phyloP scores from a whole-genome alignment of 129 eudicot species.

The Lactuca sativa region DNA sequence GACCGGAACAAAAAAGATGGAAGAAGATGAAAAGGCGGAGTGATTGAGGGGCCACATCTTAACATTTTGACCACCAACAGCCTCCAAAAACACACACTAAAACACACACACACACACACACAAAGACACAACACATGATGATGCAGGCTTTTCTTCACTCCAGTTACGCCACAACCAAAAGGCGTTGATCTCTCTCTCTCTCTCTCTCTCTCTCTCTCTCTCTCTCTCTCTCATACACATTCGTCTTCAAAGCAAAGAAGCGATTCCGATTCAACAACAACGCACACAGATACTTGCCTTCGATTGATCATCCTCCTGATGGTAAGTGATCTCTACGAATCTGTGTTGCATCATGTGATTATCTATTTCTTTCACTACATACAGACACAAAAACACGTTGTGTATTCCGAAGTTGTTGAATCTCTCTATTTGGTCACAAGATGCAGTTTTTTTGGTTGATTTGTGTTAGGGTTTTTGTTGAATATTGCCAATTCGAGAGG shows the following conservation, averaged over 20 bases:
- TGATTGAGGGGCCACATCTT: slow-evolving; percentile 30
- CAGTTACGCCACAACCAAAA: slow-evolving; percentile 25
- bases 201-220: background rate
- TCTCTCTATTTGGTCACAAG: slow-evolving; percentile 2
- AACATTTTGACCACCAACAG: slow-evolving; percentile 24
- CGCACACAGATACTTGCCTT: slow-evolving; percentile 13
- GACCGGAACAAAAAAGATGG: background rate
- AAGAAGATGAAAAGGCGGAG: slow-evolving; percentile 26
- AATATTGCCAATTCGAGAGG: slow-evolving; percentile 1
- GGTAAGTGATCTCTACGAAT: slow-evolving; percentile 8
- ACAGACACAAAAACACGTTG: background rate
- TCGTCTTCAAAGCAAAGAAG: slow-evolving; percentile 12
- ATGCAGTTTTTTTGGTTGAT: background rate
- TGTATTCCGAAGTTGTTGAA: background rate
- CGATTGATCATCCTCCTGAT: slow-evolving; percentile 10
- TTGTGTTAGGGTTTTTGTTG: slow-evolving; percentile 18
- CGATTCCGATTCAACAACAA: slow-evolving; percentile 20
- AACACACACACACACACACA: background rate
- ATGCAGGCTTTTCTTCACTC: slow-evolving; percentile 22
- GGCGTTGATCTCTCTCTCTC: slow-evolving; percentile 21
- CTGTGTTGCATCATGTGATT: background rate
- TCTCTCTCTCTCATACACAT: background rate
- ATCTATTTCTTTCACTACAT: background rate
- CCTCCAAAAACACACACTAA: background rate
- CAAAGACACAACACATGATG: slow-evolving; percentile 7